A percentile compares a stretch with the other conserved stretches of the same genome.
phyloP scores from a whole-genome alignment of 352 stramenopile species.

The Globisporangium sylvaticum region DNA sequence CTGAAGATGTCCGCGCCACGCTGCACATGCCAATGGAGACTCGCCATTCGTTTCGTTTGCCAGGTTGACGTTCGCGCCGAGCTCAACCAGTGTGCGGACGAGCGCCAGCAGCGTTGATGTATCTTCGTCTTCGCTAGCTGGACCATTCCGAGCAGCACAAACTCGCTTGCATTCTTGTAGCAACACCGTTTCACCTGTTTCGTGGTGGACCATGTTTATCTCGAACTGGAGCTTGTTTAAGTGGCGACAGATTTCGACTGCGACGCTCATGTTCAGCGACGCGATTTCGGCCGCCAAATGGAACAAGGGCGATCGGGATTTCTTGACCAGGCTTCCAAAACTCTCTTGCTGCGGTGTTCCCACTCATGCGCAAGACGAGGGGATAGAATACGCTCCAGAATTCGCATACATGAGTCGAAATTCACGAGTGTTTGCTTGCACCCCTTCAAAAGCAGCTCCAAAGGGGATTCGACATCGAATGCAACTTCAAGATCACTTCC shows the following conservation, averaged over 20 bases:
- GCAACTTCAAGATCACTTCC: background rate
- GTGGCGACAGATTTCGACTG: conserved; percentile 45
- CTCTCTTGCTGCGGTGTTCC: background rate
- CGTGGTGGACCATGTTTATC: conserved; percentile 42
- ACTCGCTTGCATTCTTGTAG: conserved; percentile 60
- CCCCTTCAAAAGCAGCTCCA: conserved; percentile 23
- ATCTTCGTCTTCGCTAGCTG: background rate
- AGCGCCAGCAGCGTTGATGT: conserved; percentile 29
- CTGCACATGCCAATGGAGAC: conserved; percentile 44
- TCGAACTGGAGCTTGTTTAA: conserved; percentile 38
- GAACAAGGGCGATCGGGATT: conserved; percentile 26
- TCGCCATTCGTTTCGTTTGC: conserved; percentile 49
- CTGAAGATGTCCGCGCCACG: conserved; percentile 40
- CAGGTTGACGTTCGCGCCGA: conserved; percentile 49
- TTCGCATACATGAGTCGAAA: conserved; percentile 16
- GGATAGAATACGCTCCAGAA: conserved; percentile 12
- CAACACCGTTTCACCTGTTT: conserved; percentile 39
- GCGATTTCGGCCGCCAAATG: conserved; percentile 48
- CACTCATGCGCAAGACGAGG: background rate
- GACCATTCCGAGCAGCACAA: conserved; percentile 14
- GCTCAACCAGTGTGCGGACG: conserved; percentile 40
- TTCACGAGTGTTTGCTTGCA: conserved; percentile 8
- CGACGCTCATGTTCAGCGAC: conserved; percentile 38
- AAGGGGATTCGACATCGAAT: conserved; percentile 25
- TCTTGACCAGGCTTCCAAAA: conserved; percentile 19